Evolutionary conservation across 2,329 filamentous ascomycete species (phyloP).

Genomic region (Fusarium nodosum): DNA sequence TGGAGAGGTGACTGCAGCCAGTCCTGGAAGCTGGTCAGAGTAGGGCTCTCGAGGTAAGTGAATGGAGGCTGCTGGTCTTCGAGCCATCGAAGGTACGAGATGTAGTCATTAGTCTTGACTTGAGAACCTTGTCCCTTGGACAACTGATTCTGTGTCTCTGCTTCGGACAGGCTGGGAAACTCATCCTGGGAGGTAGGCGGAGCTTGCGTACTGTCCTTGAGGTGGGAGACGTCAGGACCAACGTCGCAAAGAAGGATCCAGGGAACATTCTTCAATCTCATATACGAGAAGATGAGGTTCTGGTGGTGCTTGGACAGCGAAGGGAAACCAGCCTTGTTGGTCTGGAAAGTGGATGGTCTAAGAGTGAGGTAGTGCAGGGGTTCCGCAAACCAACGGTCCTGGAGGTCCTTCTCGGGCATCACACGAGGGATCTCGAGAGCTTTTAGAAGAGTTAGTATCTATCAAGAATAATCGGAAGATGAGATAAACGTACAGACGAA

Average conservation of each 20-base stretch:
- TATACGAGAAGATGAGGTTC: constrained; percentile 71
- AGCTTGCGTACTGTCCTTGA: constrained; percentile 46
- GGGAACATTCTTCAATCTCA: constrained; percentile 73
- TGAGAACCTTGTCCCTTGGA: constrained; percentile 46
- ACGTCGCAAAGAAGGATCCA: constrained; percentile 75
- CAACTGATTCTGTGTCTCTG: constrained; percentile 57
- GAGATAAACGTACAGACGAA: constrained; percentile 78
- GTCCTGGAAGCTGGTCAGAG: constrained; percentile 79
- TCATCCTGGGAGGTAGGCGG: constrained; percentile 60
- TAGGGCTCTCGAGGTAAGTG: constrained; percentile 64
- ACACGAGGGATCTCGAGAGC: constrained; percentile 70
- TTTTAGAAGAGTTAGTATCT: constrained; percentile 47
- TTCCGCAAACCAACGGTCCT: constrained; percentile 78
- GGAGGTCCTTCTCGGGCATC: constrained; percentile 71
- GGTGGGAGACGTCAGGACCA: constrained; percentile 61
- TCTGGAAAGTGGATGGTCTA: constrained; percentile 66
- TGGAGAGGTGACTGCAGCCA: constrained; percentile 96
- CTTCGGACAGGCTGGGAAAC: constrained; percentile 80
- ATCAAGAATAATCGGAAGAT: background rate
- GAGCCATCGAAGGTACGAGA: constrained; percentile 86
- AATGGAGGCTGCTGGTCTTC: constrained; percentile 82
- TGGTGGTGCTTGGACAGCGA: constrained; percentile 73
- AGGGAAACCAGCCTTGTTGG: constrained; percentile 72
- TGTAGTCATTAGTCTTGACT: constrained; percentile 59
- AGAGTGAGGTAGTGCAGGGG: constrained; percentile 74